phyloP scores from a whole-genome alignment of 2,329 filamentous ascomycete genomes.

The Sphaerulina populicola region DNA sequence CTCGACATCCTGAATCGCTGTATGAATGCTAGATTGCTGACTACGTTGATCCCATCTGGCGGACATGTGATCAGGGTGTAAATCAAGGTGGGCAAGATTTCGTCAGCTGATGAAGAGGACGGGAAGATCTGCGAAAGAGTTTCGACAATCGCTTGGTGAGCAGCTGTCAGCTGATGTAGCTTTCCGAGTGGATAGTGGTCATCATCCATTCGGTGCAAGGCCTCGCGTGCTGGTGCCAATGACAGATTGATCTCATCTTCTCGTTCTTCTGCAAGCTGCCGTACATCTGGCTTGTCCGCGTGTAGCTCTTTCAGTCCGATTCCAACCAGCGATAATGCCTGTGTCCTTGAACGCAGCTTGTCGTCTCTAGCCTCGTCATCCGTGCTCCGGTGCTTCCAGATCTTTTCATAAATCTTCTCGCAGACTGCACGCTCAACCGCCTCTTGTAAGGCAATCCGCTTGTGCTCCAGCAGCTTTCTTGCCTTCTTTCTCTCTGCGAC shows the following conservation, averaged over 20 bases:
- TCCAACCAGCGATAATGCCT: conserved; percentile 79
- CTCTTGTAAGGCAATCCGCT: conserved; percentile 72
- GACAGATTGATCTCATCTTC: conserved; percentile 62
- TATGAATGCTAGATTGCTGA: conserved; percentile 92
- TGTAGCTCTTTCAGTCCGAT: conserved; percentile 81
- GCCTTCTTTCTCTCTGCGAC: conserved; percentile 71
- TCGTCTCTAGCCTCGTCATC: conserved; percentile 93
- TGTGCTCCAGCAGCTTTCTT: conserved; percentile 67
- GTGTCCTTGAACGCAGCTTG: conserved; percentile 87
- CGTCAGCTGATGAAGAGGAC: conserved; percentile 81
- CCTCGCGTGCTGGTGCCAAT: conserved; percentile 58
- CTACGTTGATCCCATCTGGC: conserved; percentile 74
- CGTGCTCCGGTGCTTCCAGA: conserved; percentile 85
- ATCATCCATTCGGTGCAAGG: conserved; percentile 73
- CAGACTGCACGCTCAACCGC: conserved; percentile 67
- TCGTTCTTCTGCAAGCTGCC: conserved; percentile 46
- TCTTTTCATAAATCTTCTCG: conserved; percentile 58
- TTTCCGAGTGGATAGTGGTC: conserved; percentile 85
- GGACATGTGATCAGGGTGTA: conserved; percentile 89
- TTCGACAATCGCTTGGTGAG: conserved; percentile 92
- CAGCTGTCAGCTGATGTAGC: conserved; percentile 74
- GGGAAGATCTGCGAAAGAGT: conserved; percentile 59
- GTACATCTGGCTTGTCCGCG: conserved; percentile 56
- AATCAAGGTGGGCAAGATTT: conserved; percentile 93
- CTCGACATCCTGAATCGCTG: conserved; percentile 78